These are phyloP conservation scores for Saturnispora diversa DNA, from an alignment of 805 yeast species.

Conservation along the genomic window DNA sequence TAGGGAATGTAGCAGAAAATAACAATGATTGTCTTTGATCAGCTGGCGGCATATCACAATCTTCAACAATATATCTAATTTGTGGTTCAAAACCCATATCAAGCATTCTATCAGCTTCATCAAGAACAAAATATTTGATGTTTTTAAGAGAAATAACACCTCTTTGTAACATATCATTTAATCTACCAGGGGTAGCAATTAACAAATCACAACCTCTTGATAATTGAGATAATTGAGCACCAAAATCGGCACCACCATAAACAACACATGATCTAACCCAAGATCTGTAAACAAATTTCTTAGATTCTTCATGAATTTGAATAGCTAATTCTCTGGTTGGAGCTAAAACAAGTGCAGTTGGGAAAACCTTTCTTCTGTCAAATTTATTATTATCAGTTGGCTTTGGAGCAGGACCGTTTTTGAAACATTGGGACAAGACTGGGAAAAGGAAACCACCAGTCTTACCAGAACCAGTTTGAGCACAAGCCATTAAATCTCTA, in stretches of 20 bases:
- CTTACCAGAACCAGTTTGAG: constrained; percentile 99
- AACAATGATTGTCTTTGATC: constrained; percentile 90
- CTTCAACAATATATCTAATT: constrained; percentile 96
- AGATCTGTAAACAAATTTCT: constrained; percentile 92
- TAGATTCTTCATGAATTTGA: constrained; percentile 93
- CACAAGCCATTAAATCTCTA: constrained; percentile 86
- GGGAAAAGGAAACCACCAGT: constrained; percentile 99
- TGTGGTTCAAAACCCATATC: constrained; percentile 99
- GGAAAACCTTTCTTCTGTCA: constrained; percentile 74
- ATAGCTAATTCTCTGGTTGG: constrained; percentile 99
- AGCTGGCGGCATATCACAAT: constrained; percentile 94
- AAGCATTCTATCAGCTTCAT: constrained; percentile 99
- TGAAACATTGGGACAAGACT: constrained; percentile 83
- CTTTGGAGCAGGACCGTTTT: constrained; percentile 71
- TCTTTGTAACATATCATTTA: constrained; percentile 91
- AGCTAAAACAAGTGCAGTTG: constrained; percentile 92
- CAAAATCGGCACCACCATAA: constrained; percentile 97
- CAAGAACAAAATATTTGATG: constrained; percentile 89
- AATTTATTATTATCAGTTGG: constrained; percentile 38
- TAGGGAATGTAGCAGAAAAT: constrained; percentile 99
- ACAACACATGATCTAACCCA: constrained; percentile 97
- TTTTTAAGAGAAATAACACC: constrained; percentile 84
- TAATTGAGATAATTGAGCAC: constrained; percentile 77
- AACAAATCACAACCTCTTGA: constrained; percentile 91
- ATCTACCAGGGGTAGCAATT: constrained; percentile 99